phyloP scores from a whole-genome alignment of 2,329 filamentous ascomycete genomes.

The Colletotrichum phormii region DNA sequence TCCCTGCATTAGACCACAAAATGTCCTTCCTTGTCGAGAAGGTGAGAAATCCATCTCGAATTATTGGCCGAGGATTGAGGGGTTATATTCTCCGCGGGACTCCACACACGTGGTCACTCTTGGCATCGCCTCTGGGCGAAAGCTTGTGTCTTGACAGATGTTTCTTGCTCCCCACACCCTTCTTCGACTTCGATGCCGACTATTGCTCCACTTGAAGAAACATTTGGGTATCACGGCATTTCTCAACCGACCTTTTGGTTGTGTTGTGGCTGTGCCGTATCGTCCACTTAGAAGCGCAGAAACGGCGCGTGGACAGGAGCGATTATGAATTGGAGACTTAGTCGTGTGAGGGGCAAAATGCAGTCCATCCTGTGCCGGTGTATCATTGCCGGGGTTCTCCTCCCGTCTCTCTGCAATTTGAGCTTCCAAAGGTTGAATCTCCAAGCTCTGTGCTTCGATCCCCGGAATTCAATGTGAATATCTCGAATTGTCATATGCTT shows the following conservation, averaged over 20 bases:
- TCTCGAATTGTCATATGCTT: background rate
- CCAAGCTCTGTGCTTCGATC: no score
- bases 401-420: background rate
- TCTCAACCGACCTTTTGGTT: background rate
- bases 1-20: background rate
- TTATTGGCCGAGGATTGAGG: background rate
- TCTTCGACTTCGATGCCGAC: background rate
- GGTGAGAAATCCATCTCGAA: background rate
- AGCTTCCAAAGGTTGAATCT: background rate
- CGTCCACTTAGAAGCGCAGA: background rate
- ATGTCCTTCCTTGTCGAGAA: background rate
- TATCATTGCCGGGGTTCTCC: background rate
- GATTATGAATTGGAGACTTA: background rate
- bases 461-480: background rate
- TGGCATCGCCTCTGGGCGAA: conserved; percentile 26
- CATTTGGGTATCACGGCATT: background rate
- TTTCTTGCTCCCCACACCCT: background rate
- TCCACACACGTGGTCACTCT: conserved; percentile 22
- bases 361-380: background rate
- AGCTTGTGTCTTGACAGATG: conserved; percentile 14
- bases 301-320: background rate
- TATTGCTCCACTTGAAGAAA: background rate
- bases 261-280: background rate
- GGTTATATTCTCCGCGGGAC: background rate
- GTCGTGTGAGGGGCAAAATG: background rate